A percentile compares a stretch with the other conserved stretches of the same genome.
These are phyloP conservation scores for Beta corolliflora DNA, from an alignment of 179 eudicot genomes.

Conservation along the genomic window DNA sequence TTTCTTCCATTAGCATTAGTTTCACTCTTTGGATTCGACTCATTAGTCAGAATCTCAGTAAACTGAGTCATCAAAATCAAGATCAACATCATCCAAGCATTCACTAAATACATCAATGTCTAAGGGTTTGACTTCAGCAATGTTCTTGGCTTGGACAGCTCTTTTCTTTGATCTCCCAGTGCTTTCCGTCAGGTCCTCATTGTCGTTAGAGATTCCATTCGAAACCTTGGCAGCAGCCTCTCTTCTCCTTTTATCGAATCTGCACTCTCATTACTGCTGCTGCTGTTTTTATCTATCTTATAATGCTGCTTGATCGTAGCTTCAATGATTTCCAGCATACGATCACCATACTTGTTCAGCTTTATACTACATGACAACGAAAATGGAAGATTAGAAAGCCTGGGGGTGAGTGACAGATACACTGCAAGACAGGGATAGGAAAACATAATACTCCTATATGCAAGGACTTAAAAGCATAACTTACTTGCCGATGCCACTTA, in stretches of 20 bases:
- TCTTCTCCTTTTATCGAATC: constrained; percentile 70
- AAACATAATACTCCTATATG: too few species aligned
- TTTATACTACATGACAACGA: constrained; percentile 42
- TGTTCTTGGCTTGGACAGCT: constrained; percentile 31
- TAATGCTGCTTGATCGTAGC: constrained; percentile 48
- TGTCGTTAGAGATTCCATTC: constrained; percentile 30
- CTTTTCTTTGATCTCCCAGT: constrained; percentile 69
- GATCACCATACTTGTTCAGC: constrained; percentile 68
- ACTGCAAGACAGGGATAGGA: too few species aligned
- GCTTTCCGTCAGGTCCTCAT: constrained; percentile 47
- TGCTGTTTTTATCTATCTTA: constrained; percentile 42
- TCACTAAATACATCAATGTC: constrained; percentile 32
- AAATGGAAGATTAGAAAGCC: not conserved
- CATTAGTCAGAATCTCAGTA: constrained; percentile 34
- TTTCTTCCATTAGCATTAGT: constrained; percentile 45
- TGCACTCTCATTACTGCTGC: constrained; percentile 59
- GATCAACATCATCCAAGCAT: constrained; percentile 33
- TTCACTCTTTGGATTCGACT: constrained; percentile 18
- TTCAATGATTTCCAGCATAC: constrained; percentile 65
- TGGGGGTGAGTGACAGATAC: not conserved
- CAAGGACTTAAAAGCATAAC: constrained; percentile 15
- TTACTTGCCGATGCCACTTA: constrained; percentile 87
- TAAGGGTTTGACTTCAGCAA: constrained; percentile 28
- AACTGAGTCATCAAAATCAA: constrained; percentile 39
- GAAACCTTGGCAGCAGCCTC: constrained; percentile 29